Base-by-base conservation (phyloP, 2,329 filamentous ascomycete species). In the Exophiala mesophila region DNA sequence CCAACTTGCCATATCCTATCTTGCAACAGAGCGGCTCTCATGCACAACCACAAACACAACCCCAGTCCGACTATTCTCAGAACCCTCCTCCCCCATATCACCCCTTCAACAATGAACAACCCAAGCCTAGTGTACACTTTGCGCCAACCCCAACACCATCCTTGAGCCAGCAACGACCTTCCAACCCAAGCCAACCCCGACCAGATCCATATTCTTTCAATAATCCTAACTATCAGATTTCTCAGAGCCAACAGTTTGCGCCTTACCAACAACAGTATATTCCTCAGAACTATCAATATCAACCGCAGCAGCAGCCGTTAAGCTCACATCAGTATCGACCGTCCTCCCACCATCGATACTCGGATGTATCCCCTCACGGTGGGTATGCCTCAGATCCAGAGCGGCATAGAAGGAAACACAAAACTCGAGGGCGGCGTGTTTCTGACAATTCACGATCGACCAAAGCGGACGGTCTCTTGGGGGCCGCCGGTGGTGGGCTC, bases 311-410 rank as follows among this genome's bases (percentile, higher is more conserved):
- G n/a, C 37, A 44, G 23, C 17, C 18, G 15, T 32, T 23, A n/a
- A 34, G 45, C 9, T 35, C 23, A 37, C 34, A 30, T n/a, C 41
- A 31, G 21, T 36, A 35, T 19, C 24, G 23, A 19, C 43, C 23
- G 41, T n/a, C 23, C 20, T 24, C 6, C 39, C 44, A 20, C 26
- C 36, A 28, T 38, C 19, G 28, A 9, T 17, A 7, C 17, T 19
- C 15, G 40, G 45, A 43, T n/a, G 26, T 36, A 10, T 30, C 26
- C 4, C 18, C n/a, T 4, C 12, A 41, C 18, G 21, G 21, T 12
- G 55, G 51, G 3, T 57, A 57, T 31, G 37, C 41, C 6, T 57
- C 55, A 32, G 55, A 57, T 29, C 55, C 55, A 2, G 53, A 57
- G 39, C 39, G 17, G n/a, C 43, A 52, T 24, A 35, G 45, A 29